Evolutionary conservation across 768 basidiomycete genomes (phyloP), one percentile per base, ranked within the genome.

Genomic region (Russula compacta): DNA sequence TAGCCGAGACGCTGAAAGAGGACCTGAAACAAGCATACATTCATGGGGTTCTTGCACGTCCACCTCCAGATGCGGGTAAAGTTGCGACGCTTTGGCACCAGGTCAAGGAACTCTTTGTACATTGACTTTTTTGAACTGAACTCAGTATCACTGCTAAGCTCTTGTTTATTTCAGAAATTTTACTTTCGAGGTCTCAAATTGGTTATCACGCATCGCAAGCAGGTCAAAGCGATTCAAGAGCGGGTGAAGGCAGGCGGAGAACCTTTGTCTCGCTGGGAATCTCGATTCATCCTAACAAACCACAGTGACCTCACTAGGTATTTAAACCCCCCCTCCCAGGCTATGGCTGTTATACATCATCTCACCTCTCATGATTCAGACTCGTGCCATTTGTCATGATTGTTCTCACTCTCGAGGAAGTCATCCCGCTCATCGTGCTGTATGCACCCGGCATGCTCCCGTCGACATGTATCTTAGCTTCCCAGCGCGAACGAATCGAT

Each of bases 401-500:
- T 60, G 79, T 90, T 33, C 70, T 89, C 32, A 70, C 92, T 14
- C 75, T 90, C 1, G 92, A 94, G 71, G 92, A 94, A 72, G 70
- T 87, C 38, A 81, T 94, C 58, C 92, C 92, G 14, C 78, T 94
- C 63, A 81, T 92, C 63, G 89, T 89, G 32, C 81, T 94, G 62
- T 93, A 89, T 68, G 84, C 82, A n/a, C 92, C 92, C 2, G 82
- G 81, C 69, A 79, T 91, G 75, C 82, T 94, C 32, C 92, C 92
- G 0, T 92, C 90, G 3, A 93, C 92, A 0, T 92, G 90, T 69
- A 79, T 93, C 57, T 80, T 94, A 6, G 88, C 92, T 1, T 84
- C 87, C 12, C 92, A 94, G 73, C 83, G 79, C 40, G 70, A 86
- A 75, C 74, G 92, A 74, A 77, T 86, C 74, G 69, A 77, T 70